Percentiles rank a stretch among this genome's conserved stretches.
phyloP scores from a whole-genome alignment of 345 rosid genomes.

The Mercurialis annua region DNA sequence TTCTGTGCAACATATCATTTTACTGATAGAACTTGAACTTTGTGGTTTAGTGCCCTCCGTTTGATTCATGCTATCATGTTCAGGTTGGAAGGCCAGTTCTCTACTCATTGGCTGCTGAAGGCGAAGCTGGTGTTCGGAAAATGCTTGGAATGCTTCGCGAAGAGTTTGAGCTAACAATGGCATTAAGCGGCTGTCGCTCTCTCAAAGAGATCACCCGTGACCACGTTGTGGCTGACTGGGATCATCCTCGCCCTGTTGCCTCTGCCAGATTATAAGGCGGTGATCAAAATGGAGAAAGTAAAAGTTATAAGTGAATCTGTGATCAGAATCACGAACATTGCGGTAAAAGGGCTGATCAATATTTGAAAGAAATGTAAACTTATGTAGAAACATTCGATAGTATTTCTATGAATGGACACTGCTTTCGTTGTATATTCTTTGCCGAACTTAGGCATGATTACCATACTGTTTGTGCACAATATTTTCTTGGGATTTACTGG shows the following conservation, averaged over 20 bases:
- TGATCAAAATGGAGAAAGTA: background rate
- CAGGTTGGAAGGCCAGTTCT: conserved; percentile 91
- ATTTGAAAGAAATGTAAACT: background rate
- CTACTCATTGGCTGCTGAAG: conserved; percentile 78
- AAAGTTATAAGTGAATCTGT: background rate
- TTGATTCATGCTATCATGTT: conserved; percentile 4
- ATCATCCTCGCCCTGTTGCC: conserved; percentile 33
- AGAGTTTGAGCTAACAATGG: conserved; percentile 91
- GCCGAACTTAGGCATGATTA: background rate
- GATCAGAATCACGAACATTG: background rate
- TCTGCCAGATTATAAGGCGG: conserved; percentile 17
- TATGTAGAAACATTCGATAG: background rate
- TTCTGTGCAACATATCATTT: too few relatives aligned
- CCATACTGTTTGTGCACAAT: background rate
- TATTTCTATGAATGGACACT: conserved; percentile 5
- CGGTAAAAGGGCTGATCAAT: conserved; percentile 8
- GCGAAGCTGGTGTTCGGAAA: conserved; percentile 69
- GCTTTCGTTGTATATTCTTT: conserved; percentile 9
- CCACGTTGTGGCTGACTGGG: conserved; percentile 72
- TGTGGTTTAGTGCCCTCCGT: background rate
- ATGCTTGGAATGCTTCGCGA: conserved; percentile 72
- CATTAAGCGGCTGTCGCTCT: conserved; percentile 79
- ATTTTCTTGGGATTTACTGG: background rate
- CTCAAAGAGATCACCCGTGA: conserved; percentile 74
- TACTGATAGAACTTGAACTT: too few relatives aligned